A percentile compares a stretch with the other conserved stretches of the same genome.
Conservation (phyloP, 2,329 filamentous ascomycete species). For the Penicillium griseofulvum region DNA sequence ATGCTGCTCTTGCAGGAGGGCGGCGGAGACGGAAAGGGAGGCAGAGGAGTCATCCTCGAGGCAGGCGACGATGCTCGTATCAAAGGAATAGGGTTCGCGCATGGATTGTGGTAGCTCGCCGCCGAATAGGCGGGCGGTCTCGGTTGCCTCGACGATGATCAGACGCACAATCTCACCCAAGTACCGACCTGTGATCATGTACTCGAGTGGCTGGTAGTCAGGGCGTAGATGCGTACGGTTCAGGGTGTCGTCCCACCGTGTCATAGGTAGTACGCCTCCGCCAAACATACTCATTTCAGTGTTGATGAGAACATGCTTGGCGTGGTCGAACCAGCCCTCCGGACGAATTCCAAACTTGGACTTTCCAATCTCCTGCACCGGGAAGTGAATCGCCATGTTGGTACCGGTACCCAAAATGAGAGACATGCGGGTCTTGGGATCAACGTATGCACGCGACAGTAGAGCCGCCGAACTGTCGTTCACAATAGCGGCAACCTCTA, state of each 20-base stretch:
- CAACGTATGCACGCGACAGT: conserved; percentile 60
- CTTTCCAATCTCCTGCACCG: conserved; percentile 52
- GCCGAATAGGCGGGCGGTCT: conserved; percentile 55
- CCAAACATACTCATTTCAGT: conserved; percentile 68
- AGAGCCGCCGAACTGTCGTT: conserved; percentile 64
- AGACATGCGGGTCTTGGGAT: conserved; percentile 60
- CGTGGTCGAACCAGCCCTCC: conserved; percentile 54
- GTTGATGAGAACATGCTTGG: conserved; percentile 63
- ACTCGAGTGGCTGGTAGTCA: conserved; percentile 65
- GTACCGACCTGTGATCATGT: conserved; percentile 63
- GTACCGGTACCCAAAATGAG: conserved; percentile 65
- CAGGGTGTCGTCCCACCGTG: conserved; percentile 61
- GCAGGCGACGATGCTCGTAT: conserved; percentile 58
- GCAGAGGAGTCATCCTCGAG: conserved; percentile 51
- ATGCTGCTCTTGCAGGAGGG: conserved; percentile 53
- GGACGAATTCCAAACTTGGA: conserved; percentile 58
- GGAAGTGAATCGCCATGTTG: conserved; percentile 63
- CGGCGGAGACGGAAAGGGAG: conserved; percentile 38
- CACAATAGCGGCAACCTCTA: conserved; percentile 61
- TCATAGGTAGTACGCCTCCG: conserved; percentile 54
- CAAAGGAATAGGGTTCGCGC: conserved; percentile 57
- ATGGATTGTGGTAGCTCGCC: conserved; percentile 57
- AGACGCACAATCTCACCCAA: conserved; percentile 63
- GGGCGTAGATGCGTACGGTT: conserved; percentile 57
- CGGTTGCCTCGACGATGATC: conserved; percentile 59